phyloP scores from a whole-genome alignment of 495 filamentous ascomycete species.

The Penicillium soppii region DNA sequence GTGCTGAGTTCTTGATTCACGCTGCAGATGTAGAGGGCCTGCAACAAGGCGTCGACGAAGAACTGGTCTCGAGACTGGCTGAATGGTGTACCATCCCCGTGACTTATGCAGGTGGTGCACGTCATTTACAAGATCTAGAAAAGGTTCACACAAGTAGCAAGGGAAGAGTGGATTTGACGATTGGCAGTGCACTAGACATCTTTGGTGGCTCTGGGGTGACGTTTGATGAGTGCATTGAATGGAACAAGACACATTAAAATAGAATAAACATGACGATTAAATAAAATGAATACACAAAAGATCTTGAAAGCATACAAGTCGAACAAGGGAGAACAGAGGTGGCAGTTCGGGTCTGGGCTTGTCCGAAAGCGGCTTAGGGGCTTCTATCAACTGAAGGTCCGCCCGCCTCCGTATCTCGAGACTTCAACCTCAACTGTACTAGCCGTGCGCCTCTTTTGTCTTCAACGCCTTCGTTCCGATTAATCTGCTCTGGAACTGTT shows the following conservation, averaged over 20 bases:
- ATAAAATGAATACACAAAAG: background rate
- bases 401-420: conserved; percentile 30
- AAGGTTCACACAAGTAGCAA: conserved; percentile 71
- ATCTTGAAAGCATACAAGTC: background rate
- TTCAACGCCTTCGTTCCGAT: background rate
- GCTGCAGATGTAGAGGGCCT: conserved; percentile 98
- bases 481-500: background rate
- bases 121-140: conserved; percentile 74
- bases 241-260: conserved; percentile 61
- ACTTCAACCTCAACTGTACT: conserved; percentile 12
- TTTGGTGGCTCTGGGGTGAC: conserved; percentile 86
- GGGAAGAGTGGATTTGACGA: conserved; percentile 88
- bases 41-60: conserved; percentile 84
- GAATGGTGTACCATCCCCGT: conserved; percentile 88
- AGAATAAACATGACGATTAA: background rate
- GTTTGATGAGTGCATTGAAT: conserved; percentile 83
- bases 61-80: conserved; percentile 72
- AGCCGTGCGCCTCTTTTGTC: background rate
- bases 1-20: conserved; percentile 94
- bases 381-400: conserved; percentile 22
- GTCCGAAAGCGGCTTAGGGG: conserved; percentile 37
- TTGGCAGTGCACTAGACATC: conserved; percentile 92
- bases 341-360: conserved; percentile 2
- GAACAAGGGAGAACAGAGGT: background rate
- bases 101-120: conserved; percentile 94